Evolutionary conservation across 2,329 filamentous ascomycete species (phyloP), one percentile per base, ranked within the genome.

Genomic region (Ophiostoma tasmaniense): DNA sequence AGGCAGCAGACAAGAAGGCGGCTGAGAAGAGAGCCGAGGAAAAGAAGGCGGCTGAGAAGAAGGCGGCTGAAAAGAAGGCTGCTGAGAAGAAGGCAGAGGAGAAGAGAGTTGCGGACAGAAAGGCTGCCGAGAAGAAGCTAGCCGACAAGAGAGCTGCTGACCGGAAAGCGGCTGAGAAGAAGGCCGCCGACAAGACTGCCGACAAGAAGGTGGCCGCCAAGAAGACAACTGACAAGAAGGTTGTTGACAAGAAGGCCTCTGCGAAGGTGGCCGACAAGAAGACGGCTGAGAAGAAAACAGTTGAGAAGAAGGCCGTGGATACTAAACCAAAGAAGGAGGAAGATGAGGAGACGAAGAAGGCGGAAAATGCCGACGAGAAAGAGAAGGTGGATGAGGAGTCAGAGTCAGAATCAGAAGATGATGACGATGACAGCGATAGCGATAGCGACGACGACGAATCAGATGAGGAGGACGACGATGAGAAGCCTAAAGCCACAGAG

Each of bases 401-500:
- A 17, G 71, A 42, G 6, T 64, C 62, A 1, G 68, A 68, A 42
- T 68, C 64, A 2, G 70, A 70, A 67, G 42, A 64, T 3, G 72
- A 71, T 6, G 59, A 72, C 11, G 71, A 72, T 3, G 37, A 64
- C 20, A 59, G 66, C 14, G 68, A 72, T 45, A 69, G 71, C 10
- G 70, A 73, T 14, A 70, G 70, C 11, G 72, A 42, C 68, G 35
- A 73, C 69, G 69, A 73, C 66, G 69, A 71, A 10, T 66, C 66
- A 13, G 71, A 67, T 42, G 64, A 71, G 35, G 72, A 74, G 0
- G 73, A 22, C 17, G 14, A 7, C 10, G 45, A 75, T 0, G 75
- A 76, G 0, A 74, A 76, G 1, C 74, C 76, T 1, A 74, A 76
- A 13, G 72, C 59, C 6, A 73, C 74, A 75, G 3, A 74, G 75